A percentile compares a stretch with the other conserved stretches of the same genome.
Evolutionary conservation across 306 rosid genomes (phyloP).

Genomic region (Styphnolobium japonicum): DNA sequence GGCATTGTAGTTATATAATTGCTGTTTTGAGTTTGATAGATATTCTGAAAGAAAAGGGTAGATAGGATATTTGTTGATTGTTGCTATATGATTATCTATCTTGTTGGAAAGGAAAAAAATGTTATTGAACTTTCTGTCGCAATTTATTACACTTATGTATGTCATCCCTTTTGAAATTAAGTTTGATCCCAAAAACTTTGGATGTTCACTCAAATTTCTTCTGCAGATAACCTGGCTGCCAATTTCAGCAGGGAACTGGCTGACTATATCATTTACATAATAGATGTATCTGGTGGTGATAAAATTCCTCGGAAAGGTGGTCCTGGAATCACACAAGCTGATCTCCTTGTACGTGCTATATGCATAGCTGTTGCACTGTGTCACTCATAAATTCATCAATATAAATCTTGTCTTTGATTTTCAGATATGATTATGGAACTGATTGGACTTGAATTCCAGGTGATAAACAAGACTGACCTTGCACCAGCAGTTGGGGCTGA

Average conservation of each 20-base stretch:
- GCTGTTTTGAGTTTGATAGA: not conserved
- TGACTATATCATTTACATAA: slow-evolving; percentile 92
- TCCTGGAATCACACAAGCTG: slow-evolving; percentile 99
- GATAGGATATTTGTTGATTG: not conserved
- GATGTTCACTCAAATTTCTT: slow-evolving; percentile 25
- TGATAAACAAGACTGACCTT: slow-evolving; percentile 95
- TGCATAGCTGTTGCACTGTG: slow-evolving; percentile 2
- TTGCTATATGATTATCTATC: not conserved
- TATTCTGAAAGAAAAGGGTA: not conserved
- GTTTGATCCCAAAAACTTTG: not conserved
- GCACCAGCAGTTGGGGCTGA: slow-evolving; percentile 96
- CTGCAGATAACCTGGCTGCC: slow-evolving; percentile 95
- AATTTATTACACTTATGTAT: not conserved
- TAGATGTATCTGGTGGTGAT: slow-evolving; percentile 95
- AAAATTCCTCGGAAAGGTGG: slow-evolving; percentile 99
- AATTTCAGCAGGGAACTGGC: slow-evolving; percentile 99
- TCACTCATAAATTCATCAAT: not conserved
- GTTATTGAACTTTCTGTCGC: not conserved
- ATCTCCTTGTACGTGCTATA: slow-evolving; percentile 74
- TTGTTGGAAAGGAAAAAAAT: not conserved
- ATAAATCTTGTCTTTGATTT: not conserved
- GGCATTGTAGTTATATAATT: not conserved
- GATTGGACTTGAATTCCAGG: slow-evolving; percentile 46
- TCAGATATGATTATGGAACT: not conserved
- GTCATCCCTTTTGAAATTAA: not conserved